Evolutionary conservation across 805 yeast species (phyloP).

Genomic region (Wickerhamomyces tratensis): DNA sequence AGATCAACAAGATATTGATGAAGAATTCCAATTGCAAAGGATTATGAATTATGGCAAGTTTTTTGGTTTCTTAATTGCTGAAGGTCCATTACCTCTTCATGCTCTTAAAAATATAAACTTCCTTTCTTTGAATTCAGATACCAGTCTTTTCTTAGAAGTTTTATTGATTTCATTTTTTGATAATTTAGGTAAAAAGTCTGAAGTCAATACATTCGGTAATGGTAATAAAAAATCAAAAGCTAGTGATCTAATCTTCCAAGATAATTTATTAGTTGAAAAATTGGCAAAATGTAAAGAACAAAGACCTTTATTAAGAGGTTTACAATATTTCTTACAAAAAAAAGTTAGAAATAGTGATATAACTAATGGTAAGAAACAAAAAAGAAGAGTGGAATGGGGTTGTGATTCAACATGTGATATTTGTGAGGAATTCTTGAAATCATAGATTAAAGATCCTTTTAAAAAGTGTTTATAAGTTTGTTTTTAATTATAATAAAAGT

Average conservation of each 20-base stretch:
- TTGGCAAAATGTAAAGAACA: slow-evolving; percentile 50
- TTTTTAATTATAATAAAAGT: too few species aligned
- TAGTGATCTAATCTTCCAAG: slow-evolving; percentile 30
- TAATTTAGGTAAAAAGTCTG: slow-evolving; percentile 53
- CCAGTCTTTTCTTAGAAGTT: slow-evolving; percentile 63
- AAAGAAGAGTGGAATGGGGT: slow-evolving; percentile 59
- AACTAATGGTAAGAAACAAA: slow-evolving; percentile 44
- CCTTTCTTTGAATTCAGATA: slow-evolving; percentile 49
- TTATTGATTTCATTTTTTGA: slow-evolving; percentile 61
- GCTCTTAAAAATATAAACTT: slow-evolving; percentile 67
- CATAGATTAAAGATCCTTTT: not conserved
- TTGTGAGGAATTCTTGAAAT: slow-evolving; percentile 32
- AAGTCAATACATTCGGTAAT: slow-evolving; percentile 20
- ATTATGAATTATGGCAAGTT: slow-evolving; percentile 70
- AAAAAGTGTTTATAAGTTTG: too few species aligned
- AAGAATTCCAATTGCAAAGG: slow-evolving; percentile 45
- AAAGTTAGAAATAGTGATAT: slow-evolving; percentile 36
- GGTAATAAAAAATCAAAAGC: slow-evolving; percentile 25
- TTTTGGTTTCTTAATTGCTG: slow-evolving; percentile 67
- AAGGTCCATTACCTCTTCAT: slow-evolving; percentile 66
- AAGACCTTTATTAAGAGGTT: slow-evolving; percentile 49
- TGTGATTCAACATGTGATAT: slow-evolving; percentile 42
- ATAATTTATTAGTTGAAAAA: slow-evolving; percentile 36
- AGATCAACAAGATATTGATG: slow-evolving; percentile 30
- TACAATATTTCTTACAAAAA: slow-evolving; percentile 49